Evolutionary conservation across 768 basidiomycete genomes (phyloP).

Genomic region (Mycena chlorophos): DNA sequence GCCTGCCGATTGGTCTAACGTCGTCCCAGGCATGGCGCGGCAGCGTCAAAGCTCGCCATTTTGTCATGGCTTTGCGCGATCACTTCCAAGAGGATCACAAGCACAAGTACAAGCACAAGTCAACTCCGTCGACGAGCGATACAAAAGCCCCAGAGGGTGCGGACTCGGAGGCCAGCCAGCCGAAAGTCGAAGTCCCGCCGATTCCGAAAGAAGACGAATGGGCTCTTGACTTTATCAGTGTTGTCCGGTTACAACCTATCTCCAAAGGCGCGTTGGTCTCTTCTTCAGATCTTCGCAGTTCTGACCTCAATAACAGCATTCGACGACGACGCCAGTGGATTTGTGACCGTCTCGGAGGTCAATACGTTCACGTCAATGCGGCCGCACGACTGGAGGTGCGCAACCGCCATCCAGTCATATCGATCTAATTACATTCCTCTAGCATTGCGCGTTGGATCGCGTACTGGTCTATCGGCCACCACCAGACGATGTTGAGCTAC

Average conservation of each 20-base stretch:
- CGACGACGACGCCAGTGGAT: neutral
- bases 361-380: neutral
- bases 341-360: neutral
- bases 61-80: neutral
- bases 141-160: neutral
- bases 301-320: too few species aligned
- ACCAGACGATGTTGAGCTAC: slow-evolving; percentile 8
- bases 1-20: neutral
- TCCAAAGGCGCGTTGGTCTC: too few species aligned
- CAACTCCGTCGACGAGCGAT: neutral
- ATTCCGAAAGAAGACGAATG: neutral
- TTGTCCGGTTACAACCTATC: neutral
- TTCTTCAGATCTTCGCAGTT: too few species aligned
- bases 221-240: neutral
- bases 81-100: neutral
- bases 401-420: neutral
- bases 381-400: neutral
- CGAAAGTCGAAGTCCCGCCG: neutral
- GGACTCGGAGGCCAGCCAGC: neutral
- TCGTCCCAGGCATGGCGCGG: neutral
- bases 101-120: neutral
- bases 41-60: neutral
- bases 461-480: slow-evolving; percentile 12
- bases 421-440: neutral
- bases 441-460: slow-evolving; percentile 17